Evolutionary conservation across 73 alveolate genomes (phyloP).

Genomic region (Paraurostyla sp.): DNA sequence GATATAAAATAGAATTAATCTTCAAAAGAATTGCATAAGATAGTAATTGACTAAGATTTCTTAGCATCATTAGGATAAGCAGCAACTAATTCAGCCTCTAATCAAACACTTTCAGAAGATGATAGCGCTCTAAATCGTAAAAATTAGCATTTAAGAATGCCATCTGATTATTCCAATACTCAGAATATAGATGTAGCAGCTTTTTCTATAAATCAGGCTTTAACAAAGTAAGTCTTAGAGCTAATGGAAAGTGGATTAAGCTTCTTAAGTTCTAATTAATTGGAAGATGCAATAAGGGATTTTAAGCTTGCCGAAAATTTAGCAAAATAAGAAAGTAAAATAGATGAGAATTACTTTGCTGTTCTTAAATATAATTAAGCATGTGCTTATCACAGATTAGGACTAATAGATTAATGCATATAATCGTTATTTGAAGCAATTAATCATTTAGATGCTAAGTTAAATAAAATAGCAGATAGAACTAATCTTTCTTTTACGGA

Average conservation of each 20-base stretch:
- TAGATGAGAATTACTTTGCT: slow-evolving; percentile 42
- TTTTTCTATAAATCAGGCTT: neutral
- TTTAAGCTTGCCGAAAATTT: slow-evolving; percentile 23
- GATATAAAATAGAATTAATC: too few relatives aligned
- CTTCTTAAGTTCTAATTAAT: neutral
- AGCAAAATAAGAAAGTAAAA: neutral
- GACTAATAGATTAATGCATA: slow-evolving; percentile 56
- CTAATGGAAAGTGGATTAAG: slow-evolving; percentile 19
- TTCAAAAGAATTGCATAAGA: neutral
- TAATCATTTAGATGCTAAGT: neutral
- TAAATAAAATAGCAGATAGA: neutral
- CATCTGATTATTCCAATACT: slow-evolving; percentile 20
- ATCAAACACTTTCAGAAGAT: neutral
- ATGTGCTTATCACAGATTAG: slow-evolving; percentile 63
- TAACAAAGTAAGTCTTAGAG: slow-evolving; percentile 22
- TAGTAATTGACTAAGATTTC: slow-evolving; percentile 5
- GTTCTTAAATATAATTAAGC: slow-evolving; percentile 49
- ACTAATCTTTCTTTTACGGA: neutral
- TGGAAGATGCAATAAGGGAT: slow-evolving; percentile 40
- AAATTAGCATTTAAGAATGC: slow-evolving; percentile 15
- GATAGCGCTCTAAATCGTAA: neutral
- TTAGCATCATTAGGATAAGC: too few relatives aligned
- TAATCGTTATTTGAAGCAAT: slow-evolving; percentile 57
- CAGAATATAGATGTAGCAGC: neutral
- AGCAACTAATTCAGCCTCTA: neutral